Evolutionary conservation across 306 rosid species (phyloP).

Genomic region (Rosa rugosa): DNA sequence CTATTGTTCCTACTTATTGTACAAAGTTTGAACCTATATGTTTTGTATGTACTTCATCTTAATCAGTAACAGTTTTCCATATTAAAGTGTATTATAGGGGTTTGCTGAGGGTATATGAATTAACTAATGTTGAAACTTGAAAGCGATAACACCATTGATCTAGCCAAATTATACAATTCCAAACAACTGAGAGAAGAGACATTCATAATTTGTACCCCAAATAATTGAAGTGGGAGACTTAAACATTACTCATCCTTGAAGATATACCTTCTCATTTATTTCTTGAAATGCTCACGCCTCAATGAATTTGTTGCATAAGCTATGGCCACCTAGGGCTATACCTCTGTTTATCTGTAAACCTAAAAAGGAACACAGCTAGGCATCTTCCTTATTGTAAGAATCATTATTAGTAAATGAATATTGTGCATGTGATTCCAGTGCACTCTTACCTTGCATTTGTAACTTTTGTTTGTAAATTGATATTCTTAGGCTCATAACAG

Average conservation of each 20-base stretch:
- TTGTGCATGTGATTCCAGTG: constrained; percentile 11
- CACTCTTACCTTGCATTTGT: not conserved
- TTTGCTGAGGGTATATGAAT: not conserved
- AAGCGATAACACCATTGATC: not conserved
- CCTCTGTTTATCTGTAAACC: constrained; percentile 17
- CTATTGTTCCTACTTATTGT: not conserved
- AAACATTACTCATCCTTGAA: not conserved
- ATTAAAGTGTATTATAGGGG: not conserved
- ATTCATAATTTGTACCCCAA: not conserved
- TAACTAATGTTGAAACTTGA: not conserved
- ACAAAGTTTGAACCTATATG: not conserved
- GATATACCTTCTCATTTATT: not conserved
- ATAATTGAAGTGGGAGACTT: not conserved
- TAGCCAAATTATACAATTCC: not conserved
- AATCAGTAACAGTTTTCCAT: not conserved
- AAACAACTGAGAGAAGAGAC: not conserved
- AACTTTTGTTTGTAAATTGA: not conserved
- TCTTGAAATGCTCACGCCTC: constrained; percentile 3
- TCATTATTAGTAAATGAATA: constrained; percentile 29
- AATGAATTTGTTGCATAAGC: constrained; percentile 9
- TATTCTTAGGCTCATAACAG: not conserved
- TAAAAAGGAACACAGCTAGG: constrained; percentile 7
- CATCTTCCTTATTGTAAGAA: constrained; percentile 40
- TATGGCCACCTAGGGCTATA: constrained; percentile 12
- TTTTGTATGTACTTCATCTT: not conserved